Evolutionary conservation across 2,329 filamentous ascomycete genomes (phyloP), one percentile per base, ranked within the genome.

Genomic region (Sphaerostilbella broomeana): DNA sequence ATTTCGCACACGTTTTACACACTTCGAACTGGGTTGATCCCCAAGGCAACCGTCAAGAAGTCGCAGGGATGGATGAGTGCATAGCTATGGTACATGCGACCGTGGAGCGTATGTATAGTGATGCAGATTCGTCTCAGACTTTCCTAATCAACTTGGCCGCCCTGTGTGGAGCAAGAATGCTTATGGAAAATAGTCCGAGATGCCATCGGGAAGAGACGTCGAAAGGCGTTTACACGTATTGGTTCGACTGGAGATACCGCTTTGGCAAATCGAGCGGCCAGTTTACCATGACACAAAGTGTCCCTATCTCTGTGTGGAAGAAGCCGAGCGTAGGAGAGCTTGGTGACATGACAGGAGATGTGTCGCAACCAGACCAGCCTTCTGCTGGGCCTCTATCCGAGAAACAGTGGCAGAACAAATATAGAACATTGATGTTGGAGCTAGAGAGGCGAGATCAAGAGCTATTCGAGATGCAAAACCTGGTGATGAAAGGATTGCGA

Each of bases 131-230:
- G 9, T 67, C 71, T 5, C 69, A 79, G 51, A 65, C 68, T 0
- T 79, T 81, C 47, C 58, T 81, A 10, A 71, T 78, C 47, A 80
- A 79, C 50, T 55, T 80, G 5, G 68, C 75, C 0, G 74, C 73
- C 4, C 62, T 81, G 9, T 69, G 69, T 1, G 77, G 77, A 7
- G 72, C 72, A 4, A 67, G 62, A 34, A 56, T 70, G 19, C 61
- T 80, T 34, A 68, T 73, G 58, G 62, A 62, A 10, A 58, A 59
- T 5, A 55, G 62, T 15, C 61, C 60, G 16, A 53, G 63, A 31
- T 60, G 61, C 38, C 60, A 72, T 13, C 65, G 69, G 9, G 40
- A 70, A 16, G 67, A 70, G n/a, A 58, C 63, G 15, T 52, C 57
- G 2, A 54, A 60, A 3, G 64, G 64, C 11, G 53, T 62, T 25